A percentile compares a stretch with the other conserved stretches of the same genome.
Evolutionary conservation across 2,329 filamentous ascomycete genomes (phyloP).

Genomic region (Phialophora tarda): DNA sequence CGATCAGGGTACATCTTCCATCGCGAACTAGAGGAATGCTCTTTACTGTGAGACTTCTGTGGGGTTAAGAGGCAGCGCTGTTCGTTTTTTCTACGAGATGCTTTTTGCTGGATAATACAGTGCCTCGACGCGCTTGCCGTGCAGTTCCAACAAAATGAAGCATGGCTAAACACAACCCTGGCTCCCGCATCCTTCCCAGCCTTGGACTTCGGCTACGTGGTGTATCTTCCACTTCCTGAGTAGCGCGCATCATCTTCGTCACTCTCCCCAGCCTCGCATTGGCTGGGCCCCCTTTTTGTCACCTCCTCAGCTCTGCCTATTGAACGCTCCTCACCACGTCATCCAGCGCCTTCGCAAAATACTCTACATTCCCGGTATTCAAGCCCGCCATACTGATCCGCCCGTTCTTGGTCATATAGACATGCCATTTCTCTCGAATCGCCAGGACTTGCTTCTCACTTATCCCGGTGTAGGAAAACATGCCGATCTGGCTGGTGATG

Average conservation of each 20-base stretch:
- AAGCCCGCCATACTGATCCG: conserved; percentile 98
- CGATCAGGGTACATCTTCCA: too few species aligned
- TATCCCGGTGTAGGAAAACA: conserved; percentile 84
- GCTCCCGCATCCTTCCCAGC: too few species aligned
- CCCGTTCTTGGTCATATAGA: conserved; percentile 85
- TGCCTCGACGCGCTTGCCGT: too few species aligned
- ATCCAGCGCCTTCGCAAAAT: conserved; percentile 88
- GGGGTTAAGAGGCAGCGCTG: too few species aligned
- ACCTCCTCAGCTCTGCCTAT: background rate
- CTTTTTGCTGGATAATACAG: too few species aligned
- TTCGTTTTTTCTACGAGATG: too few species aligned
- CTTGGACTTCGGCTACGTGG: too few species aligned
- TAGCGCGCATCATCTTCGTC: background rate
- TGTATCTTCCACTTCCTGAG: too few species aligned
- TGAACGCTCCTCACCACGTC: conserved; percentile 67
- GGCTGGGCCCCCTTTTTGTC: background rate
- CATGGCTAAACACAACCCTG: too few species aligned
- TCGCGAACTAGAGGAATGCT: too few species aligned
- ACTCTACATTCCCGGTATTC: conserved; percentile 89
- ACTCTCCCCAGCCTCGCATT: background rate
- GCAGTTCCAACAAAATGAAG: too few species aligned
- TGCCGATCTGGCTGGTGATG: conserved; percentile 98
- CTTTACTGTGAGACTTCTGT: too few species aligned
- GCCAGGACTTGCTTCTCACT: conserved; percentile 55
- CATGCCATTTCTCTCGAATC: conserved; percentile 56